Conservation (phyloP, 2,329 filamentous ascomycete genomes). For the Pyricularia sp. region DNA sequence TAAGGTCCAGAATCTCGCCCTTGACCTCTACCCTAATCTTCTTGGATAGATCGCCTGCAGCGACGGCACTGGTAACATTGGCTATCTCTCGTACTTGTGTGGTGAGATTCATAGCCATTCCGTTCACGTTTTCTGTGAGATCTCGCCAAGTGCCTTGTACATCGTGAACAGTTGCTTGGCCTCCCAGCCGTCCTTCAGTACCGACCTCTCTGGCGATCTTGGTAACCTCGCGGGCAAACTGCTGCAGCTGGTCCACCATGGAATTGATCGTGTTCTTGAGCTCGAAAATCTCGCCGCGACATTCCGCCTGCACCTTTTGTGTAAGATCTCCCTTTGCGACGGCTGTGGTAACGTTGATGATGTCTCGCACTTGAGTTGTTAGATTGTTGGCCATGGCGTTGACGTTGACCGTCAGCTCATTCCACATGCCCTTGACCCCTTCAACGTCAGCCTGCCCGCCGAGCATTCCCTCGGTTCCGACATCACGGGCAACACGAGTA, state of each 20-base stretch:
- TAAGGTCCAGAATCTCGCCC: constrained; percentile 90
- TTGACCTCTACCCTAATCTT: constrained; percentile 92
- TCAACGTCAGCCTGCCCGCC: constrained; percentile 77
- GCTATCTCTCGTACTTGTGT: constrained; percentile 97
- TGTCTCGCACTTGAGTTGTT: constrained; percentile 86
- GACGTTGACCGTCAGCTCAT: constrained; percentile 76
- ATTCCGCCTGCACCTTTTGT: constrained; percentile 91
- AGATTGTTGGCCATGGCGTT: constrained; percentile 85
- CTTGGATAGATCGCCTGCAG: constrained; percentile 85
- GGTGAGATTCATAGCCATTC: constrained; percentile 97
- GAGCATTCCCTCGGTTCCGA: constrained; percentile 75
- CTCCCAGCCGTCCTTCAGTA: constrained; percentile 87
- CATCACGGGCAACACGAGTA: constrained; percentile 72
- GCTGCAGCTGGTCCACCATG: constrained; percentile 96
- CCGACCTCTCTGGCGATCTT: constrained; percentile 95
- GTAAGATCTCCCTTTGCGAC: constrained; percentile 82
- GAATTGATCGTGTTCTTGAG: constrained; percentile 98
- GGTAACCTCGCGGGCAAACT: constrained; percentile 94
- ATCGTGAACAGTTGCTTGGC: constrained; percentile 91
- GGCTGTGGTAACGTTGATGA: constrained; percentile 70
- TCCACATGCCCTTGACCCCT: constrained; percentile 83
- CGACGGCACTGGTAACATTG: constrained; percentile 91
- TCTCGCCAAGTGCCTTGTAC: constrained; percentile 97
- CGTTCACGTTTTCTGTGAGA: constrained; percentile 90
- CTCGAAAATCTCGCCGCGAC: constrained; percentile 83